These are phyloP conservation scores for Chaetoscypha palmicola DNA, from an alignment of 2,329 filamentous ascomycete genomes.

Conservation along the genomic window DNA sequence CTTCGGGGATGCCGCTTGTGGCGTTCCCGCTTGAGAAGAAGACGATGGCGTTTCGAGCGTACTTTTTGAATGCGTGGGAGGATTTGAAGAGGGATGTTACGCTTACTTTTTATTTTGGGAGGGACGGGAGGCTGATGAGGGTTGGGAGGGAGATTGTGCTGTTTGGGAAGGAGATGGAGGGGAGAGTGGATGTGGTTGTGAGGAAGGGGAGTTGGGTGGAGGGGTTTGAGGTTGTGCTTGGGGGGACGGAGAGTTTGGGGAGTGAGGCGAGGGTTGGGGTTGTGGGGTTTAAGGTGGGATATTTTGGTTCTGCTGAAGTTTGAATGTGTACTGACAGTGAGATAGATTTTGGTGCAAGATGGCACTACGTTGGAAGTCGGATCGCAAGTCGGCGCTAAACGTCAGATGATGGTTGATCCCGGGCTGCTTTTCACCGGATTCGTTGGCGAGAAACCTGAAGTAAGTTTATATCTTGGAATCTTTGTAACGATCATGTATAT, in stretches of 20 bases:
- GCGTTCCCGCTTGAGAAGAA: not conserved
- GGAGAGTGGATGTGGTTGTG: too few relatives aligned
- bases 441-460: not conserved
- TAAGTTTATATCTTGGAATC: too few relatives aligned
- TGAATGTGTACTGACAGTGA: too few relatives aligned
- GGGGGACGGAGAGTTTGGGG: not conserved
- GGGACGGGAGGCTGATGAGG: not conserved
- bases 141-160: too few relatives aligned
- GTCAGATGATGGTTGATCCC: not conserved
- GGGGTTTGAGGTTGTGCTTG: not conserved
- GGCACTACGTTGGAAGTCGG: not conserved
- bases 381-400: not conserved
- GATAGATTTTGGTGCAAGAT: too few relatives aligned
- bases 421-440: not conserved
- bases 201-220: not conserved
- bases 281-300: too few relatives aligned
- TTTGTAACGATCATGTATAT: too few relatives aligned
- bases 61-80: not conserved
- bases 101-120: not conserved
- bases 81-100: not conserved
- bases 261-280: not conserved
- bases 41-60: not conserved
- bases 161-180: too few relatives aligned
- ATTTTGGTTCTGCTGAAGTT: too few relatives aligned
- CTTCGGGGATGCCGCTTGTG: not conserved